Conservation (phyloP, 148 eudicot genomes). For the Fagopyrum esculentum region DNA sequence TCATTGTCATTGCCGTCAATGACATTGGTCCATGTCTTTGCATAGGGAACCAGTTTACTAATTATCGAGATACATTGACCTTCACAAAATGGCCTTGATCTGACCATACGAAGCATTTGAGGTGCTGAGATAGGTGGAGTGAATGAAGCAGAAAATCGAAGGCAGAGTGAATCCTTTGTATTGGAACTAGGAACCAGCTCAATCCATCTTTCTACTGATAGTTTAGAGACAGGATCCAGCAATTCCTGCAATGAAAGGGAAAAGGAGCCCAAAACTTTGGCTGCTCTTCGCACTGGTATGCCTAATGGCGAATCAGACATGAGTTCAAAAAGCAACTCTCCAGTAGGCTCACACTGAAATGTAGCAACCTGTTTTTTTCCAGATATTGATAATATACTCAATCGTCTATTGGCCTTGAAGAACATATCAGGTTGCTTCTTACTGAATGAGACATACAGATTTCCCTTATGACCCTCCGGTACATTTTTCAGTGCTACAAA, state of each 20-base stretch:
- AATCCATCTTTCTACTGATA: constrained; percentile 73
- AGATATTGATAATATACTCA: constrained; percentile 54
- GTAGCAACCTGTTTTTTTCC: constrained; percentile 74
- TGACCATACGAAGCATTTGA: constrained; percentile 45
- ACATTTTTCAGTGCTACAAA: constrained; percentile 66
- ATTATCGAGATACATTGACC: constrained; percentile 52
- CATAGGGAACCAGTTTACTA: constrained; percentile 33
- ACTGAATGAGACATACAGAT: constrained; percentile 49
- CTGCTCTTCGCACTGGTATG: constrained; percentile 35
- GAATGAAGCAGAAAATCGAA: constrained; percentile 68
- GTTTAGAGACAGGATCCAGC: constrained; percentile 37
- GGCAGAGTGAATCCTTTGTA: constrained; percentile 39
- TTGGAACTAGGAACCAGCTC: constrained; percentile 38
- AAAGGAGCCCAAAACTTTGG: constrained; percentile 52
- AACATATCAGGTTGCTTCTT: constrained; percentile 75
- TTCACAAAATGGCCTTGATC: constrained; percentile 35
- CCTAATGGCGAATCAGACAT: constrained; percentile 30
- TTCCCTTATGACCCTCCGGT: constrained; percentile 57
- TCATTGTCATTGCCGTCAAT: constrained; percentile 59
- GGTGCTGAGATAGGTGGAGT: constrained; percentile 59
- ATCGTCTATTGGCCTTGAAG: constrained; percentile 51
- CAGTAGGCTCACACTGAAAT: constrained; percentile 76
- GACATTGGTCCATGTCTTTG: constrained; percentile 47
- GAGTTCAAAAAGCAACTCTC: constrained; percentile 61
- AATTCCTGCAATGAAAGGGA: constrained; percentile 55